A percentile compares a stretch with the other conserved stretches of the same genome.
phyloP scores from a whole-genome alignment of 345 rosid species.

The Euclidium syriacum region DNA sequence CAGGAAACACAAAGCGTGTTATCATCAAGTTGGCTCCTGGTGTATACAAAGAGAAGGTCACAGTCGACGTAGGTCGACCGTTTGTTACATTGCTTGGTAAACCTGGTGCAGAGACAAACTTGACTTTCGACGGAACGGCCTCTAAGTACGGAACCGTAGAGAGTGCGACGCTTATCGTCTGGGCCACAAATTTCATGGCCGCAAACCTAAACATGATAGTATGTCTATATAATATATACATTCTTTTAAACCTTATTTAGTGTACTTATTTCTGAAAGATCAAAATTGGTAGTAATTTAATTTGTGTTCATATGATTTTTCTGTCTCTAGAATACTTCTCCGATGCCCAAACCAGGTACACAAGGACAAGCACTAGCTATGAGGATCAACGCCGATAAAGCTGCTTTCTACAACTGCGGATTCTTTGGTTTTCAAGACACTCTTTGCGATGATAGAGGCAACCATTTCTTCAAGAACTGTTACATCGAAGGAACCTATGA shows the following conservation, averaged over 20 bases:
- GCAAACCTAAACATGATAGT: constrained; percentile 22
- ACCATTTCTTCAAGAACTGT: constrained; percentile 42
- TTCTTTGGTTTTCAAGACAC: constrained; percentile 51
- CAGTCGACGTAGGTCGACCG: constrained; percentile 34
- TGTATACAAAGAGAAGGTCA: constrained; percentile 49
- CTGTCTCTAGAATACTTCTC: constrained; percentile 37
- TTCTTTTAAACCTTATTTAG: background rate
- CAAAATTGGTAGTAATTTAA: background rate
- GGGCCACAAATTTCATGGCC: constrained; percentile 21
- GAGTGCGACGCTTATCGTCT: constrained; percentile 29
- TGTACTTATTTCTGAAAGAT: background rate
- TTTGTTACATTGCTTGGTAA: constrained; percentile 50
- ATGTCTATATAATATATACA: background rate
- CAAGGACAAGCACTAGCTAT: constrained; percentile 45
- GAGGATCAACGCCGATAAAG: constrained; percentile 45
- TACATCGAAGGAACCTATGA: constrained; percentile 45
- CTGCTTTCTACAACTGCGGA: constrained; percentile 39
- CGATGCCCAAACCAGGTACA: constrained; percentile 37
- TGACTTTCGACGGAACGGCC: constrained; percentile 44
- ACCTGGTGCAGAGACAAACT: constrained; percentile 34
- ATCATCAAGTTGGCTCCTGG: constrained; percentile 49
- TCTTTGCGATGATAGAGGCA: constrained; percentile 42
- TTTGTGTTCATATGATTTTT: background rate
- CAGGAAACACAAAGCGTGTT: constrained; percentile 49
- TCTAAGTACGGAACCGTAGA: constrained; percentile 38